Percentiles rank a stretch among this genome's conserved stretches.
Evolutionary conservation across 148 eudicot species (phyloP).

Genomic region (Tetragonia tetragonoides): DNA sequence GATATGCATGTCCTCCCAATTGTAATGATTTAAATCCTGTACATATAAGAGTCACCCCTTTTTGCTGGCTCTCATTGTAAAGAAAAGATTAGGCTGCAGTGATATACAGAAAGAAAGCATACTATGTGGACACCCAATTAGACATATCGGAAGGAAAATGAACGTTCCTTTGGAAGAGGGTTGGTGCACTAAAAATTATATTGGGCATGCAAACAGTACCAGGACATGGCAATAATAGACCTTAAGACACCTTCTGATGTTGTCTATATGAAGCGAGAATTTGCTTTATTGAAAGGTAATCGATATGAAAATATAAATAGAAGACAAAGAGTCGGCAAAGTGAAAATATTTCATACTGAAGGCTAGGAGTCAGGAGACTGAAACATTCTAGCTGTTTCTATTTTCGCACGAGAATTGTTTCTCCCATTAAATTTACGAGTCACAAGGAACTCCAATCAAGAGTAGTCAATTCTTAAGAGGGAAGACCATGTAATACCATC

Average conservation of each 20-base stretch:
- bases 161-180: background rate
- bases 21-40: background rate
- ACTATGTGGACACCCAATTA: background rate
- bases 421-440: background rate
- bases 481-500: slow-evolving; percentile 26
- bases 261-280: no score
- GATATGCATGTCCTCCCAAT: slow-evolving; percentile 41
- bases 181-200: background rate
- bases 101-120: background rate
- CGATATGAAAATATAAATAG: background rate
- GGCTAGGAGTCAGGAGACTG: background rate
- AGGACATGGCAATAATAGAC: no score
- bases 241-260: no score
- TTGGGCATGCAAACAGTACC: background rate
- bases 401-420: background rate
- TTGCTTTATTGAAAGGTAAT: no score
- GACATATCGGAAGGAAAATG: background rate
- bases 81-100: slow-evolving; percentile 14
- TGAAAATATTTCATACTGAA: no score
- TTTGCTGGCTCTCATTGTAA: background rate
- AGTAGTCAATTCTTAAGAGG: background rate
- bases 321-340: background rate
- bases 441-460: background rate
- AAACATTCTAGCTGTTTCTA: background rate
- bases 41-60: background rate